Evolutionary conservation across 345 rosid genomes (phyloP).

Genomic region (Raphanus raphanistrum): DNA sequence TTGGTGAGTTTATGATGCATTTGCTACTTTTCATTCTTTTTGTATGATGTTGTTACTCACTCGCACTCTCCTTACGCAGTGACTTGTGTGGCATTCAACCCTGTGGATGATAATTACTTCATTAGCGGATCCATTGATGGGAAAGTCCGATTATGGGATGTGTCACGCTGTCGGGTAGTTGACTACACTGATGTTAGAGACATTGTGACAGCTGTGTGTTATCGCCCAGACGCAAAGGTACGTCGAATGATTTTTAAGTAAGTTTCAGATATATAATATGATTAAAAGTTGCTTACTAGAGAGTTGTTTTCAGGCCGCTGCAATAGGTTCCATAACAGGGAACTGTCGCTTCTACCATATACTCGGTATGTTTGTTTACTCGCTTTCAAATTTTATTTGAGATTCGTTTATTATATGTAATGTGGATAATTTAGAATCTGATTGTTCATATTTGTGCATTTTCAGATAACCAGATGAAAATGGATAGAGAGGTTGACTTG

Average conservation of each 20-base stretch:
- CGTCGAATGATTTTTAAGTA: background rate
- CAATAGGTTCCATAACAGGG: conserved; percentile 68
- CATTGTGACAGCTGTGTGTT: conserved; percentile 70
- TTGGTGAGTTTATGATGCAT: conserved; percentile 54
- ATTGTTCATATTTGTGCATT: background rate
- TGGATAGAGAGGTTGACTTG: conserved; percentile 58
- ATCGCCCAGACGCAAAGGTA: conserved; percentile 66
- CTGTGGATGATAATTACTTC: conserved; percentile 56
- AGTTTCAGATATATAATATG: background rate
- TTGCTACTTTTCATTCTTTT: too few species aligned
- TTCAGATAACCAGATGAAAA: conserved; percentile 58
- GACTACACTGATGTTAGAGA: conserved; percentile 60
- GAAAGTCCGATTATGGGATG: conserved; percentile 81
- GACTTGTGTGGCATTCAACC: conserved; percentile 64
- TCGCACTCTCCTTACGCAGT: conserved; percentile 42
- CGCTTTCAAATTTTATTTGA: background rate
- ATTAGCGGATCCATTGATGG: conserved; percentile 71
- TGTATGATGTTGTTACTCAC: background rate
- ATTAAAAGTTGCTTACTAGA: conserved; percentile 3
- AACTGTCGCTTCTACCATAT: conserved; percentile 56
- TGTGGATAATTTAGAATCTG: background rate
- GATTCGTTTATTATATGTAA: background rate
- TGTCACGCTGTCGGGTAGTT: conserved; percentile 50
- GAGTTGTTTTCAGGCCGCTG: conserved; percentile 51
- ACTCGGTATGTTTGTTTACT: conserved; percentile 41